A percentile compares a stretch with the other conserved stretches of the same genome.
phyloP scores from a whole-genome alignment of 257 asterid genomes.

The Solanum chmielewskii region DNA sequence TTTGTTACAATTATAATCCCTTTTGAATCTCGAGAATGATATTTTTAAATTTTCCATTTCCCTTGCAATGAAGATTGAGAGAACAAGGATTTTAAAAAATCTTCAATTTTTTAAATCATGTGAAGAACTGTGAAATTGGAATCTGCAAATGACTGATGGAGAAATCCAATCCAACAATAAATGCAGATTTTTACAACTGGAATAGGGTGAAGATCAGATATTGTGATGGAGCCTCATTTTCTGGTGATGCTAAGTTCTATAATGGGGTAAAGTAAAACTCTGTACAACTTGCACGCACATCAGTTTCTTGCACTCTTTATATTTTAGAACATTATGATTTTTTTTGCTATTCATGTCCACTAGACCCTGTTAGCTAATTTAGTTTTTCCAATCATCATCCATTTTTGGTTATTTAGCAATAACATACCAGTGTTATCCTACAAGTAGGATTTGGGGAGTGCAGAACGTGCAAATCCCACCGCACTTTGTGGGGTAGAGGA shows the following conservation, averaged over 20 bases:
- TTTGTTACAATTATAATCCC: neutral
- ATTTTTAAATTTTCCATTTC: neutral
- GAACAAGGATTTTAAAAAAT: neutral
- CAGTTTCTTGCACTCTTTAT: neutral
- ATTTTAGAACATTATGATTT: neutral
- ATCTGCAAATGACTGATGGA: neutral
- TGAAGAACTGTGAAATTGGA: neutral
- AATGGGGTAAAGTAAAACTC: conserved; percentile 63
- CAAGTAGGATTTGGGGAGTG: neutral
- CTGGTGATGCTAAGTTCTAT: conserved; percentile 56
- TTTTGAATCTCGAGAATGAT: neutral
- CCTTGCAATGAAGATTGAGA: neutral
- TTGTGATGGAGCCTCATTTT: conserved; percentile 94
- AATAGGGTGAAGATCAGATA: conserved; percentile 89
- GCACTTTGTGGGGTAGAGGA: neutral
- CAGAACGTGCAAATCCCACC: neutral
- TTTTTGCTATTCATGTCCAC: neutral
- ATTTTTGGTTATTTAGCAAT: neutral
- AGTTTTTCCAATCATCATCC: neutral
- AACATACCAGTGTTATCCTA: neutral
- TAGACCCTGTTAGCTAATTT: neutral
- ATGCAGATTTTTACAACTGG: conserved; percentile 92
- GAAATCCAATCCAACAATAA: neutral
- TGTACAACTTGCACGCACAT: neutral
- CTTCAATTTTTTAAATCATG: neutral